A percentile compares a stretch with the other conserved stretches of the same genome.
These are phyloP conservation scores for Beauveria rudraprayagi DNA, from an alignment of 2,329 filamentous ascomycete species.

Conservation along the genomic window DNA sequence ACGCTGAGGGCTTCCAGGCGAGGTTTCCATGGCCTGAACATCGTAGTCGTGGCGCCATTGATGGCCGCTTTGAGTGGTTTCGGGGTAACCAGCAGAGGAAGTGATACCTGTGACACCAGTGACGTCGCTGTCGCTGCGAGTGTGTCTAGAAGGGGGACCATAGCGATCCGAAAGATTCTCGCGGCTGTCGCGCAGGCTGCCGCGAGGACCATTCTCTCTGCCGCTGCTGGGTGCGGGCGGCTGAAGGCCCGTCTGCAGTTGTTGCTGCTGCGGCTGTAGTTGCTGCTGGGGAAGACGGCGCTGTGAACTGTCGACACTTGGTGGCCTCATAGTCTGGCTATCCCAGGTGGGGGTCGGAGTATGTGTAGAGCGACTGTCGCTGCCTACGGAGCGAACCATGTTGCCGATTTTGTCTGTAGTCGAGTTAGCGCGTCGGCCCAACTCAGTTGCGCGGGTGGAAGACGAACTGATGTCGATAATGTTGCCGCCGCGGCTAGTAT, in stretches of 20 bases:
- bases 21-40: constrained; percentile 90
- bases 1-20: constrained; percentile 61
- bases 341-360: constrained; percentile 65
- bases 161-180: constrained; percentile 41
- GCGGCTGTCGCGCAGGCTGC: constrained; percentile 40
- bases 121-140: constrained; percentile 69
- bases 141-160: constrained; percentile 46
- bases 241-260: not conserved
- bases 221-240: constrained; percentile 11
- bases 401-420: constrained; percentile 82
- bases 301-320: constrained; percentile 38
- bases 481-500: constrained; percentile 88
- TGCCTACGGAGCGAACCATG: constrained; percentile 73
- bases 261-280: constrained; percentile 22
- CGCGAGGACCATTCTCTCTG: constrained; percentile 31
- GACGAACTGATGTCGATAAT: constrained; percentile 75
- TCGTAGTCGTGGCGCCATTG: constrained; percentile 86
- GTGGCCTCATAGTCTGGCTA: constrained; percentile 45
- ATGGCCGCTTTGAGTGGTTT: constrained; percentile 61
- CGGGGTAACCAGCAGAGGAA: constrained; percentile 73
- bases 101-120: constrained; percentile 55
- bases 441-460: constrained; percentile 16
- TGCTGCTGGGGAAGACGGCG: constrained; percentile 29
- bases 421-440: constrained; percentile 19
- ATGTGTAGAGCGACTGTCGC: constrained; percentile 49